Conservation (phyloP, 139 green algal species). For the Picochlorum sp. region DNA sequence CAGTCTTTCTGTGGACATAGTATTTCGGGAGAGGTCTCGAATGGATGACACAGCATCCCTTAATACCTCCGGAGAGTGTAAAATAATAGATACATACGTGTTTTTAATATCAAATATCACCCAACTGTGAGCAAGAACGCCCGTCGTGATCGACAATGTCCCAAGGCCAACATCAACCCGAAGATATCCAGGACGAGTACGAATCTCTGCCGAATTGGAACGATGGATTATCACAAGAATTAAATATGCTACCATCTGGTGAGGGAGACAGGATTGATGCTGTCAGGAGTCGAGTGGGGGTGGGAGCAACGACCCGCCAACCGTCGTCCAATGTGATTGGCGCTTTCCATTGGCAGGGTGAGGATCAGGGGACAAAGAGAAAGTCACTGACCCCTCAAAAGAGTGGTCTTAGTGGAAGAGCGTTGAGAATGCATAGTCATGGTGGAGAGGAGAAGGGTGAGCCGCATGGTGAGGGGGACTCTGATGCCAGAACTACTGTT, state of each 20-base stretch:
- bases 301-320: slow-evolving; percentile 3
- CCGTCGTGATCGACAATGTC: too few species aligned
- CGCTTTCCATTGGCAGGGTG: neutral
- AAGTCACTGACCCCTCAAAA: neutral
- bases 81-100: too few species aligned
- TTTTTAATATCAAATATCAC: slow-evolving; percentile 15
- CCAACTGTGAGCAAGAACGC: neutral
- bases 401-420: slow-evolving; percentile 1
- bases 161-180: neutral
- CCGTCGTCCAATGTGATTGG: neutral
- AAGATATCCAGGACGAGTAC: neutral
- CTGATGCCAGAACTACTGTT: neutral
- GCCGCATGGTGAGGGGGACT: neutral
- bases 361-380: neutral
- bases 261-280: neutral
- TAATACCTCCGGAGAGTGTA: too few species aligned
- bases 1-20: too few species aligned
- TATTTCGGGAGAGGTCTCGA: too few species aligned
- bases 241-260: neutral
- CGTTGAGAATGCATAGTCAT: neutral
- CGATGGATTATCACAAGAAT: neutral
- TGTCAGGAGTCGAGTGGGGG: neutral
- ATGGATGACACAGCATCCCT: too few species aligned
- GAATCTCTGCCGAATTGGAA: neutral
- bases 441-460: neutral